Conservation (phyloP, 192 early-diverging fungal species). For the Obelidium mucronatum region DNA sequence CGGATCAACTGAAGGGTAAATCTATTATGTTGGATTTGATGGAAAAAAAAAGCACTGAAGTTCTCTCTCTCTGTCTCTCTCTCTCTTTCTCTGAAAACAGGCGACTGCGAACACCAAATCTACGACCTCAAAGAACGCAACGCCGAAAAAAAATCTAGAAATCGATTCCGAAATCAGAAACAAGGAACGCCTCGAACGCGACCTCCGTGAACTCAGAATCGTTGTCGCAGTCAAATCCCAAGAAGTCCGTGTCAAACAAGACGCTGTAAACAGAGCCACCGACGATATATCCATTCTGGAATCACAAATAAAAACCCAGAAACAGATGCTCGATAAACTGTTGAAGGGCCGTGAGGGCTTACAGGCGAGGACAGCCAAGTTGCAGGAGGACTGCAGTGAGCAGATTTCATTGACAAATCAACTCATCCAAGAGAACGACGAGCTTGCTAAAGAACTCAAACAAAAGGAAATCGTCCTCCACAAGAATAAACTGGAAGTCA, state of each 20-base stretch:
- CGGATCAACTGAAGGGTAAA: constrained; percentile 53
- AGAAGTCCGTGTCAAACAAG: constrained; percentile 65
- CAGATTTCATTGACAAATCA: constrained; percentile 58
- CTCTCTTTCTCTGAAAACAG: constrained; percentile 3
- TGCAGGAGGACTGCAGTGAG: constrained; percentile 65
- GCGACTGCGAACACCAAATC: constrained; percentile 63
- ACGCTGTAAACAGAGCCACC: constrained; percentile 63
- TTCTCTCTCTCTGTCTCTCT: not conserved
- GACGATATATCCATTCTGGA: constrained; percentile 65
- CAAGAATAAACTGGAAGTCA: constrained; percentile 55
- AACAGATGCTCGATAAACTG: constrained; percentile 63
- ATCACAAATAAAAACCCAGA: constrained; percentile 60
- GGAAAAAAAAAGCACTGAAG: too few relatives aligned
- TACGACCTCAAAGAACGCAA: constrained; percentile 61
- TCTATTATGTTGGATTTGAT: not conserved
- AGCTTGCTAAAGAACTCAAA: constrained; percentile 49
- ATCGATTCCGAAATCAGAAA: constrained; percentile 64
- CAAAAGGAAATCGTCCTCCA: constrained; percentile 52
- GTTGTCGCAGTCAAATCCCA: constrained; percentile 67
- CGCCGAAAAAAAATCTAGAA: constrained; percentile 61
- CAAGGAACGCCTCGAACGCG: constrained; percentile 66
- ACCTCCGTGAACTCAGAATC: constrained; percentile 62
- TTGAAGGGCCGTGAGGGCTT: constrained; percentile 60
- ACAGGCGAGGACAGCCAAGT: constrained; percentile 53
- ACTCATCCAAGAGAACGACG: constrained; percentile 58